Evolutionary conservation across 2,329 filamentous ascomycete species (phyloP), one percentile per base, ranked within the genome.

Genomic region (Thielaviopsis ethacetica): DNA sequence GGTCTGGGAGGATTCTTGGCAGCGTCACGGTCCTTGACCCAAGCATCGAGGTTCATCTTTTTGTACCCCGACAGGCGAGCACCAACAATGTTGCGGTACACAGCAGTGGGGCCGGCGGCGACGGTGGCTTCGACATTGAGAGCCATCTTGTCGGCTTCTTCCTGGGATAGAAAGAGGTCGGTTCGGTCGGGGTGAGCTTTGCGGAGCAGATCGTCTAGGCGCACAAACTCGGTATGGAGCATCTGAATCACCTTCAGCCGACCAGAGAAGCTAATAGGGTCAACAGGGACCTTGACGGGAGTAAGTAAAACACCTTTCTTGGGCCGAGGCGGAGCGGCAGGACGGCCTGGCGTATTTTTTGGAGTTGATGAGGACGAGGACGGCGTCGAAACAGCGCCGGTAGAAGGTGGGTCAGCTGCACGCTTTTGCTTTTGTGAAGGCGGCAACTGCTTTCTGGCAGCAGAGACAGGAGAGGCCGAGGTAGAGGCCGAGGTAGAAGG

Each of bases 11-110:
- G 59, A 49, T 51, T 53, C 19, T 58, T 56, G 22, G 47, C 51
- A 49, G 56, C 27, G 22, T 62, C 51, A 44, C 61, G 57, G 26
- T 62, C 55, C 51, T 59, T 58, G 34, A 57, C 26, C 88, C 91
- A 97, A 53, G 87, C 79, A 3, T 78, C 75, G 2, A 81, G 67
- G 0, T 74, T 75, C 86, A 95, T 91, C 62, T 85, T 85, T 66
- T 85, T 88, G 67, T 90, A 83, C 51, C 77, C 76, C 65, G 86
- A 78, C 61, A 97, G 85, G 38, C 83, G 83, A 63, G 89, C 86
- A 67, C 91, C 94, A 68, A 97, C 82, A 26, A 90, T 75, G 65
- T 95, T 95, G 7, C 79, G 75, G 66, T 98, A 98, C 27, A 97
- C 81, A 0, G 78, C 71, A 1, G 78, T 72, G 61, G 84, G 84